Base-by-base conservation (phyloP, 2,329 filamentous ascomycete genomes). In the Colletotrichum navitas region DNA sequence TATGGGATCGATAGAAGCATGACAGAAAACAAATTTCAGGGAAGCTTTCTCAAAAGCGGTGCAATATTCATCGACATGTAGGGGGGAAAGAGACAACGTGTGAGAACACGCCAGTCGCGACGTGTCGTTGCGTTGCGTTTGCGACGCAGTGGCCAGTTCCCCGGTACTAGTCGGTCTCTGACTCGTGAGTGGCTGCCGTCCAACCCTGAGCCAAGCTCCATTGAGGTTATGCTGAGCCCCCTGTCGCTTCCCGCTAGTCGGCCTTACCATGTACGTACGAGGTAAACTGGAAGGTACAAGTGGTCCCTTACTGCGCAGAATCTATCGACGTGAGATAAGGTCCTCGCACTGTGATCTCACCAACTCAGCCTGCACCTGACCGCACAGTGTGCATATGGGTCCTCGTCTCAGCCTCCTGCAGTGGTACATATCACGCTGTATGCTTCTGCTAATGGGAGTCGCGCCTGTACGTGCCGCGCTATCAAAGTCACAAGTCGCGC, bases 81-180 rank as follows among this genome's bases (percentile, higher is more conserved):
- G 59, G 39, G 52, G 14, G 41, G 60, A 52, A 51, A 16, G 34
- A 26, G 45, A 52, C 21, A 43, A 43, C 45, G 63, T 26, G 12
- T 52, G 56, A 49, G 62, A 24, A 32, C 14, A 36, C 32, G 59
- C 59, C 45, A 63, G 34, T 41, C 52, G 61, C 68, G 64, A 71
- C 65, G 65, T 71, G 68, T 68, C 58, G 68, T 68, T 71, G 68
- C 68, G 68, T 68, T 69, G 69, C 69, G 39, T 72, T 60, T 72
- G 65, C 66, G 69, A 61, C 65, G 65, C 65, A 64, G 63, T 56
- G 49, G 56, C 41, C 56, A 66, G 32, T 52, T 51, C 63, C 63
- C 56, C 56, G 47, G 32, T 32, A 47, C 21, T n/a, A 52, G 52
- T 32, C 52, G 24, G 52, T 36, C 24, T 24, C 51, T 58, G 62